Percentiles rank a stretch among this genome's conserved stretches.
These are phyloP conservation scores for Galerina marginata DNA, from an alignment of 768 basidiomycete species.

Conservation along the genomic window DNA sequence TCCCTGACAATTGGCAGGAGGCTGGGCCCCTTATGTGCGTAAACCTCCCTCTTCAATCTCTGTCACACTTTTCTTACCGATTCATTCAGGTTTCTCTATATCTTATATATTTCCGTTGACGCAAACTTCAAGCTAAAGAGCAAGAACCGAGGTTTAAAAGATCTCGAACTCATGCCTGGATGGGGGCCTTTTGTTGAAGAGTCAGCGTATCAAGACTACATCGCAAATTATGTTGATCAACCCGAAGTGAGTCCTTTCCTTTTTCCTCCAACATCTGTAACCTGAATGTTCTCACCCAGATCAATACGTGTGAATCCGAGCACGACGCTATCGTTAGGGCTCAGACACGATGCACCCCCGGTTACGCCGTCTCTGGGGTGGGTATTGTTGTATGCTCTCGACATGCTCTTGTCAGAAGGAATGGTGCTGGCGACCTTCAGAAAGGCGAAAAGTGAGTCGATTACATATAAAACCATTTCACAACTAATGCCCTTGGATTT, in stretches of 20 bases:
- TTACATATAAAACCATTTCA: too few relatives aligned
- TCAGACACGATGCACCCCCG: slow-evolving; percentile 10
- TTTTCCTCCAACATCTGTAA: too few relatives aligned
- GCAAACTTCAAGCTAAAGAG: slow-evolving; percentile 30
- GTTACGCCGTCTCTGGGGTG: slow-evolving; percentile 9
- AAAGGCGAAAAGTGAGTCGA: slow-evolving; percentile 27
- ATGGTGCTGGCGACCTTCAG: slow-evolving; percentile 27
- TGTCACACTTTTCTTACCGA: too few relatives aligned
- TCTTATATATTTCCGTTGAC: slow-evolving; percentile 10
- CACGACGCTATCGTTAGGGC: slow-evolving; percentile 17
- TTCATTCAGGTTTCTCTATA: slow-evolving; percentile 17
- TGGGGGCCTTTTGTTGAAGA: slow-evolving; percentile 14
- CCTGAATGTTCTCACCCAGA: slow-evolving; percentile 3
- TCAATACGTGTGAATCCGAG: slow-evolving; percentile 18
- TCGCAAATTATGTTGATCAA: slow-evolving; percentile 12
- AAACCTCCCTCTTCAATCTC: too few relatives aligned
- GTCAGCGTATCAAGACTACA: slow-evolving; percentile 4
- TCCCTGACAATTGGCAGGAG: slow-evolving; percentile 17
- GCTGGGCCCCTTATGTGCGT: background rate
- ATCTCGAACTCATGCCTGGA: slow-evolving; percentile 22
- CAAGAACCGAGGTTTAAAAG: slow-evolving; percentile 18
- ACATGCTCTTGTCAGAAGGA: slow-evolving; percentile 19
- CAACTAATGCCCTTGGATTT: too few relatives aligned
- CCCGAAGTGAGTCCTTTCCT: slow-evolving; percentile 12
- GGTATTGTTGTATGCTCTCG: slow-evolving; percentile 19